Evolutionary conservation across 495 filamentous ascomycete genomes (phyloP).

Genomic region (Aspergillus sclerotiicarbonarius): DNA sequence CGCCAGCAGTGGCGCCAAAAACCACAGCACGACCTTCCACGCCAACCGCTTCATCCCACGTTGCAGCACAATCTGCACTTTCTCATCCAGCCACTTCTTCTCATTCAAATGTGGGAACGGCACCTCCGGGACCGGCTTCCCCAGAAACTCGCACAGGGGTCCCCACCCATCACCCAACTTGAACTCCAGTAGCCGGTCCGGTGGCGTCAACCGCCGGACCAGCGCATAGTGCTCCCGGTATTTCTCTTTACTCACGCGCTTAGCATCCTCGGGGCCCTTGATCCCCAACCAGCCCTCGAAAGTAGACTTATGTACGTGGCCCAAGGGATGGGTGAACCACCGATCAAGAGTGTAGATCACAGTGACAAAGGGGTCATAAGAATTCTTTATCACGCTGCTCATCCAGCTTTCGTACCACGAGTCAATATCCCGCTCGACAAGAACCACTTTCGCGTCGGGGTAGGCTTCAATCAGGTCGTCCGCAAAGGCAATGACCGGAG

Average conservation of each 20-base stretch:
- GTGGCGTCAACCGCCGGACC: slow-evolving; percentile 34
- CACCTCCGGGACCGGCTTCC: slow-evolving; percentile 24
- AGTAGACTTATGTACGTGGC: neutral
- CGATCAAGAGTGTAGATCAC: neutral
- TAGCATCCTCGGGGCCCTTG: neutral
- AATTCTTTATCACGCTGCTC: slow-evolving; percentile 8
- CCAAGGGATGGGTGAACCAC: neutral
- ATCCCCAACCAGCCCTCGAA: neutral
- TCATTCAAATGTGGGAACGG: slow-evolving; percentile 13
- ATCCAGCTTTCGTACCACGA: slow-evolving; percentile 5
- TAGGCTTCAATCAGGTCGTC: slow-evolving; percentile 10
- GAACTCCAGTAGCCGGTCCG: slow-evolving; percentile 42
- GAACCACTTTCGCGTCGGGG: slow-evolving; percentile 10
- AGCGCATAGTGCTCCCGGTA: slow-evolving; percentile 28
- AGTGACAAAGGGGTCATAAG: slow-evolving; percentile 1
- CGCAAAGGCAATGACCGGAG: slow-evolving; percentile 5
- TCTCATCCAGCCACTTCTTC: slow-evolving; percentile 8
- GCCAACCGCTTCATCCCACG: neutral
- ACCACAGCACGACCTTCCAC: neutral
- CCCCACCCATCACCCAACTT: slow-evolving; percentile 37
- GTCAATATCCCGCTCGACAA: slow-evolving; percentile 8
- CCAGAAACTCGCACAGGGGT: slow-evolving; percentile 35
- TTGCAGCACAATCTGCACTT: neutral
- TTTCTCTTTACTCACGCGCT: slow-evolving; percentile 1
- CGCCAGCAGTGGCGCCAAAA: neutral